Evolutionary conservation across 371 early-diverging fungal species (phyloP), one percentile per base, ranked within the genome.

Genomic region (Syncephalastrum racemosum): DNA sequence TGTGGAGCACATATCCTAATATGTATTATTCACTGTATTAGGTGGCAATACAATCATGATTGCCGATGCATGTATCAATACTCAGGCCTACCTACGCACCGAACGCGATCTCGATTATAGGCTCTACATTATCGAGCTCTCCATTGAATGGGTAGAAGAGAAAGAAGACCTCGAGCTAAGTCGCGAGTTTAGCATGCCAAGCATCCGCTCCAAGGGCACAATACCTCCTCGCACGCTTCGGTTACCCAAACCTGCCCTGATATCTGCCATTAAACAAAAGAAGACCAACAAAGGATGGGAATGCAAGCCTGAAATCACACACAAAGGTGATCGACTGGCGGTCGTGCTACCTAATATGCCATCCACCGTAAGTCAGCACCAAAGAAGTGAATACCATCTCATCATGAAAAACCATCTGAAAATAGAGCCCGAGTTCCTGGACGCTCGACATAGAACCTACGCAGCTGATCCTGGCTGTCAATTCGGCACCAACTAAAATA

Each of bases 1-100:
- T 25, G 19, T 22, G 8, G 14, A 53, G 22, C 22, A n/a, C n/a
- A n/a, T n/a, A n/a, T n/a, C n/a, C n/a, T n/a, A n/a, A n/a, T n/a
- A n/a, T 3, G 8, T 14, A 2, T 31, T 31, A 31, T 31, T 8
- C 36, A 31, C 12, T 2, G 4, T 60, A 54, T 23, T 50, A 78
- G 84, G 64, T 1, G 79, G 77, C 19, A 70, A 72, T 22, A 41
- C 67, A 13, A 77, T 76, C 51, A 49, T 84, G 12, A 84, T 89
- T 18, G 75, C 86, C 47, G 90, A 90, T 63, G 89, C 88, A 1
- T 87, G 88, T 57, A 73, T 91, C 46, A 70, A 91, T 60, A 77
- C 82, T 6, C 72, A 77, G n/a, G 77, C 86, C 2, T 77, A 72
- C 36, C 58, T 71, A 31, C 75, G 84, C 27, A 56, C 86, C 13